A percentile compares a stretch with the other conserved stretches of the same genome.
Conservation (phyloP, 1,284 basidiomycete species). For the Macrocystidia cucumis region DNA sequence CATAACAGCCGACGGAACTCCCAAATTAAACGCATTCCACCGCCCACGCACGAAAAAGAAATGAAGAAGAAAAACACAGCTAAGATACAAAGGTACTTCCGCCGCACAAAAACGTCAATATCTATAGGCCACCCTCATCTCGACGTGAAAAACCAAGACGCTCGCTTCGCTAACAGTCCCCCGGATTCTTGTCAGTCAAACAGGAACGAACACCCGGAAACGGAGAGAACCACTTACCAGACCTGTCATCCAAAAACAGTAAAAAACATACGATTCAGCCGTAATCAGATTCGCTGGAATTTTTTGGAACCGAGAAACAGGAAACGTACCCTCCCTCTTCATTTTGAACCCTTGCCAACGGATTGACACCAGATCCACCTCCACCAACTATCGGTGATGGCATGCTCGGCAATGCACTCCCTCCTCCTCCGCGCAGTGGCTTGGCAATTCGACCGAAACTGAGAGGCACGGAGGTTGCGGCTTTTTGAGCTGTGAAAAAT, state of each 20-base stretch:
- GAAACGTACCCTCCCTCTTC: constrained; percentile 70
- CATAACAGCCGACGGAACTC: background rate
- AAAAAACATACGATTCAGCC: constrained; percentile 4
- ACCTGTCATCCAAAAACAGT: constrained; percentile 20
- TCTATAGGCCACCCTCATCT: constrained; percentile 31
- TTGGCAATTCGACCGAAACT: constrained; percentile 95
- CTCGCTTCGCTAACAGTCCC: constrained; percentile 65
- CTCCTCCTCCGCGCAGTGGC: constrained; percentile 89
- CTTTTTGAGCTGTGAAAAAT: constrained; percentile 73
- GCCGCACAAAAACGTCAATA: constrained; percentile 15
- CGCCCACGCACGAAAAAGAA: too few relatives aligned
- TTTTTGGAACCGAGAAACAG: constrained; percentile 16
- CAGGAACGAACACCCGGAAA: constrained; percentile 6
- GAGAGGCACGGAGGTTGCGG: constrained; percentile 59
- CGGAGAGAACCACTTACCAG: constrained; percentile 28
- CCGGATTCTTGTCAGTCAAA: constrained; percentile 10
- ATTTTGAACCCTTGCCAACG: constrained; percentile 65
- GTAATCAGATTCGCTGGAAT: constrained; percentile 13
- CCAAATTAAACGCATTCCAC: background rate
- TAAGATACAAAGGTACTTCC: constrained; percentile 18
- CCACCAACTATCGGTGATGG: constrained; percentile 37
- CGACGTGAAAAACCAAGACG: constrained; percentile 85
- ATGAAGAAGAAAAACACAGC: constrained; percentile 9
- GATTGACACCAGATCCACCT: constrained; percentile 40
- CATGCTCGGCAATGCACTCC: constrained; percentile 35